Evolutionary conservation across 768 basidiomycete species (phyloP), one percentile per base, ranked within the genome.

Genomic region (Panus rudis): DNA sequence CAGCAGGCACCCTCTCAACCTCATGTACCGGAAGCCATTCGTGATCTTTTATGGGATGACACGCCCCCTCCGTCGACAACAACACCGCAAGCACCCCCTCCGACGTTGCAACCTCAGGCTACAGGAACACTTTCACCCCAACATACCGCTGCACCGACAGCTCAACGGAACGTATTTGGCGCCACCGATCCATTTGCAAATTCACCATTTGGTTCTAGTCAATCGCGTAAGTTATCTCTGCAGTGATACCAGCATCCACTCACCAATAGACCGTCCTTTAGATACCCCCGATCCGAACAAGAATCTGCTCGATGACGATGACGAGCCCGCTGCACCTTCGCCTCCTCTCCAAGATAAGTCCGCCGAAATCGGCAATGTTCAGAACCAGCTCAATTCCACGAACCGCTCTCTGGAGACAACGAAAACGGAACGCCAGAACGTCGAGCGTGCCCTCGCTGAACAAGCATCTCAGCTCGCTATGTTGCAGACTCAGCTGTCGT

Each of bases 311-410:
- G 81, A 78, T 21, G 87, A 88, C 50, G 88, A 92, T 25, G 74
- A 78, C 8, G 63, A 39, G 16, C 47, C 68, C 20, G 59, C 61
- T 2, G 63, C 70, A 4, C 42, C 69, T 0, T 68, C 79, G 13
- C 67, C 76, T 39, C 69, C 75, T 28, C 56, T 82, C 5, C 78
- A 83, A 4, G 83, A 92, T 52, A 75, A 76, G 46, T 89, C 86
- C 22, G 86, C 80, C 3, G 87, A 92, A 57, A 84, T 97, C 42
- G 91, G 89, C 6, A 93, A 96, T 56, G 63, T 79, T 17, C 83
- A 83, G 62, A 92, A 91, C 53, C 87, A 93, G 52, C 68, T 96
- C 34, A 72, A 75, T 52, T 89, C 85, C 11, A 94, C 92, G 3
- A 81, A 75, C 41, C 76, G 70, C 24, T 81, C 87, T 20, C 62